These are phyloP conservation scores for Globisporangium paddicum DNA, from an alignment of 352 stramenopile genomes.

Conservation along the genomic window DNA sequence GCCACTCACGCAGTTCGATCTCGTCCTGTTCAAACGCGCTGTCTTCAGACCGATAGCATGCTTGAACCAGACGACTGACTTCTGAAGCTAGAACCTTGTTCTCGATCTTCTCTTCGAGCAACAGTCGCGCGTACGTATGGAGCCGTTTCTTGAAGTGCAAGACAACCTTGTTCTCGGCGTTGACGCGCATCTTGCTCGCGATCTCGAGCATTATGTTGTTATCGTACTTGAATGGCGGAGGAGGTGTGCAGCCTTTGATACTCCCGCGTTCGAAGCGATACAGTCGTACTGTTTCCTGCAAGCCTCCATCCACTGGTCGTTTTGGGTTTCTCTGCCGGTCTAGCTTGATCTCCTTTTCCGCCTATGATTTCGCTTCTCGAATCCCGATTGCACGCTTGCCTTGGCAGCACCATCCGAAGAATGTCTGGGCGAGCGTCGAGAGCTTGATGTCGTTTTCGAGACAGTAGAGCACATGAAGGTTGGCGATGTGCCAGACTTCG, in stretches of 20 bases:
- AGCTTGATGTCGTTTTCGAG: slow-evolving; percentile 5
- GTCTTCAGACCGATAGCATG: slow-evolving; percentile 1
- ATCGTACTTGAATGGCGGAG: background rate
- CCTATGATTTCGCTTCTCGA: background rate
- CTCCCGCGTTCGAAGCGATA: slow-evolving; percentile 5
- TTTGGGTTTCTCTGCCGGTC: background rate
- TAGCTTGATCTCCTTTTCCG: background rate
- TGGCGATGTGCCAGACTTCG: slow-evolving; percentile 5
- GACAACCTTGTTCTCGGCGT: slow-evolving; percentile 8
- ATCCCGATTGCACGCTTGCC: background rate
- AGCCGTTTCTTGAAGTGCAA: slow-evolving; percentile 9
- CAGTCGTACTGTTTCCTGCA: slow-evolving; percentile 3
- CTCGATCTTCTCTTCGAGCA: background rate
- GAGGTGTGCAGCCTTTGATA: background rate
- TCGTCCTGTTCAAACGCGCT: background rate
- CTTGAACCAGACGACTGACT: background rate
- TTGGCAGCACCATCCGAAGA: slow-evolving; percentile 12
- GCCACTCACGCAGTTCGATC: background rate
- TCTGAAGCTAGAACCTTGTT: background rate
- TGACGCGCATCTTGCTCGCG: slow-evolving; percentile 2
- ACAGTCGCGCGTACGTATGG: background rate
- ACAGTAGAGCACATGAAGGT: slow-evolving; percentile 12
- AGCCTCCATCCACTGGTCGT: background rate
- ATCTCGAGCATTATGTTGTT: background rate
- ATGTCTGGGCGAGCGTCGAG: slow-evolving; percentile 7